Conservation (phyloP, 257 asterid genomes). For the Solanum chiquidenum region DNA sequence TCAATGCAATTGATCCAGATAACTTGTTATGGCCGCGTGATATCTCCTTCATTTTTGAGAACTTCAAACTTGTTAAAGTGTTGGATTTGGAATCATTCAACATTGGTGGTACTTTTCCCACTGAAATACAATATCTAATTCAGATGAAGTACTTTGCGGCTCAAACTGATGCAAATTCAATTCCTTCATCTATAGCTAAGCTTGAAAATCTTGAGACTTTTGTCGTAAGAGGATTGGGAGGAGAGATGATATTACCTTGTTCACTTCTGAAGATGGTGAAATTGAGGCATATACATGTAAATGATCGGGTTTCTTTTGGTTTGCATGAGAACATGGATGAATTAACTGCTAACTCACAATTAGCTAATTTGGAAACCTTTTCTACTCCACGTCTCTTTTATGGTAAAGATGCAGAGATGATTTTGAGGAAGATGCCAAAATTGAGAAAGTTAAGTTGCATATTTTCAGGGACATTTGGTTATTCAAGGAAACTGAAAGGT, state of each 20-base stretch:
- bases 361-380: background rate
- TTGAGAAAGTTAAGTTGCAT: background rate
- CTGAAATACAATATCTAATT: background rate
- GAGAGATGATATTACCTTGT: background rate
- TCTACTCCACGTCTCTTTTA: background rate
- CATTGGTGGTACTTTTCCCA: background rate
- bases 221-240: background rate
- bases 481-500: background rate
- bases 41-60: background rate
- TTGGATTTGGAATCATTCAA: background rate
- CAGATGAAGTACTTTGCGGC: constrained; percentile 3
- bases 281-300: background rate
- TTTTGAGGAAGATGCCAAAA: background rate
- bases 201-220: constrained; percentile 1
- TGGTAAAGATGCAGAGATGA: background rate
- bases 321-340: background rate
- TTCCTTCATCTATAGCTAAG: background rate
- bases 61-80: constrained; percentile 10
- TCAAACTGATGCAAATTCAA: background rate
- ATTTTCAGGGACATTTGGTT: background rate
- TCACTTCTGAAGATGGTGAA: background rate
- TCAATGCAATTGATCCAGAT: background rate
- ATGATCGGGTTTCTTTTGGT: background rate
- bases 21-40: background rate
- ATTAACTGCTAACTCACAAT: background rate